Conservation (phyloP, 1,284 basidiomycete species). For the Mycena citricolor region DNA sequence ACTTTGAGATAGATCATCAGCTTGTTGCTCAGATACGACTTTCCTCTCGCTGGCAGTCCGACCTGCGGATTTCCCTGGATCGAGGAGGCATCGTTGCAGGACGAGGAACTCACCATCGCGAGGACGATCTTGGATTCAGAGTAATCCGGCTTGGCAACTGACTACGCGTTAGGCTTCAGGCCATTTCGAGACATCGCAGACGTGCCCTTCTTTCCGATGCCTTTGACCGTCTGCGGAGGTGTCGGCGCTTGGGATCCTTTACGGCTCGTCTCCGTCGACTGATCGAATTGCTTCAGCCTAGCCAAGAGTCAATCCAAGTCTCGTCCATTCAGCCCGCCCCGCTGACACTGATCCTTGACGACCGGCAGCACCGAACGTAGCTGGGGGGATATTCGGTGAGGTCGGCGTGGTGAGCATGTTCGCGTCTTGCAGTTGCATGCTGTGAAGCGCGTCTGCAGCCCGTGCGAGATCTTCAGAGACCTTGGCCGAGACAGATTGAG, state of each 20-base stretch:
- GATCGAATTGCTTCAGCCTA: slow-evolving; percentile 79
- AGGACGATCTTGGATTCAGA: slow-evolving; percentile 98
- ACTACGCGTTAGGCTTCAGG: slow-evolving; percentile 2
- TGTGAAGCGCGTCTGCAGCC: slow-evolving; percentile 43
- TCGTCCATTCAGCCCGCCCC: slow-evolving; percentile 3
- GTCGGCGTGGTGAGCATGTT: slow-evolving; percentile 29
- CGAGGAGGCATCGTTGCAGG: no score
- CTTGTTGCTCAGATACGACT: slow-evolving; percentile 85
- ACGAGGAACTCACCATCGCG: slow-evolving; percentile 98
- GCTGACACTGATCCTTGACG: slow-evolving; percentile 27
- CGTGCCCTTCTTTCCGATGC: slow-evolving; percentile 79
- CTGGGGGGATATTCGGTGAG: slow-evolving; percentile 44
- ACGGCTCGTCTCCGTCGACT: slow-evolving; percentile 66
- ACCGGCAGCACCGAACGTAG: slow-evolving; percentile 45
- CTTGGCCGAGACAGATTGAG: slow-evolving; percentile 29
- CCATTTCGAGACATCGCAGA: slow-evolving; percentile 7
- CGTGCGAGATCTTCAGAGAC: slow-evolving; percentile 41
- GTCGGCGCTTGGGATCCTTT: slow-evolving; percentile 68
- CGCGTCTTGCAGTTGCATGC: slow-evolving; percentile 37
- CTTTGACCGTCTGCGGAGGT: slow-evolving; percentile 75
- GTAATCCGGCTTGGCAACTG: slow-evolving; percentile 95
- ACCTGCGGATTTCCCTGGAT: no score
- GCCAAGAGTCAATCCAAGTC: not conserved
- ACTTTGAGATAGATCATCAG: slow-evolving; percentile 80
- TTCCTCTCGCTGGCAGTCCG: slow-evolving; percentile 80